These are phyloP conservation scores for Trametes coccinea DNA, from an alignment of 768 basidiomycete species.

Conservation along the genomic window DNA sequence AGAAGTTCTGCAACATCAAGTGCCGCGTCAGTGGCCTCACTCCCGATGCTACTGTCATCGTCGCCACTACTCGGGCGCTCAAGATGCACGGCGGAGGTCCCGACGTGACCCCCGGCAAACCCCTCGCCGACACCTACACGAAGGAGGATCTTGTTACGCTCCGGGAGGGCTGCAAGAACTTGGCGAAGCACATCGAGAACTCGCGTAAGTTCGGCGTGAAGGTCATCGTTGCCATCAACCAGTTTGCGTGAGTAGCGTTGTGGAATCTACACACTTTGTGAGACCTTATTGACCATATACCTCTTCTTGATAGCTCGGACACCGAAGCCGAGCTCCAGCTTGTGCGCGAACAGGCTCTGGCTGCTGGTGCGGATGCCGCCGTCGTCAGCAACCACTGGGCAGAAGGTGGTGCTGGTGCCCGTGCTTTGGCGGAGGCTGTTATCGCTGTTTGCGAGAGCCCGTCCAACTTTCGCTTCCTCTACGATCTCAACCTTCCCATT, in stretches of 20 bases:
- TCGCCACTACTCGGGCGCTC: constrained; percentile 94
- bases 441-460: constrained; percentile 80
- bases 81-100: constrained; percentile 99
- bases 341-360: constrained; percentile 74
- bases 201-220: constrained; percentile 95
- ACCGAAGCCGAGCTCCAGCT: constrained; percentile 87
- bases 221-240: constrained; percentile 94
- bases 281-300: no score
- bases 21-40: constrained; percentile 90
- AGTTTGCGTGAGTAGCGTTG: constrained; percentile 72
- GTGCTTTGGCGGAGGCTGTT: constrained; percentile 89
- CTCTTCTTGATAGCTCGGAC: constrained; percentile 60
- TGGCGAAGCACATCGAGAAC: constrained; percentile 92
- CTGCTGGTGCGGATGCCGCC: constrained; percentile 90
- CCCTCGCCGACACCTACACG: constrained; percentile 90
- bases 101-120: constrained; percentile 93
- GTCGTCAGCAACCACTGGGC: constrained; percentile 99
- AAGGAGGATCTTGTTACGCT: constrained; percentile 90
- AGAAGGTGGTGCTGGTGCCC: constrained; percentile 88
- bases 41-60: constrained; percentile 93
- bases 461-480: constrained; percentile 90
- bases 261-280: no score
- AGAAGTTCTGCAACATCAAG: constrained; percentile 99
- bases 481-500: constrained; percentile 80
- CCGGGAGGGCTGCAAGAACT: constrained; percentile 89